Evolutionary conservation across 2,329 filamentous ascomycete genomes (phyloP).

Genomic region (Diaporthe humulicola): DNA sequence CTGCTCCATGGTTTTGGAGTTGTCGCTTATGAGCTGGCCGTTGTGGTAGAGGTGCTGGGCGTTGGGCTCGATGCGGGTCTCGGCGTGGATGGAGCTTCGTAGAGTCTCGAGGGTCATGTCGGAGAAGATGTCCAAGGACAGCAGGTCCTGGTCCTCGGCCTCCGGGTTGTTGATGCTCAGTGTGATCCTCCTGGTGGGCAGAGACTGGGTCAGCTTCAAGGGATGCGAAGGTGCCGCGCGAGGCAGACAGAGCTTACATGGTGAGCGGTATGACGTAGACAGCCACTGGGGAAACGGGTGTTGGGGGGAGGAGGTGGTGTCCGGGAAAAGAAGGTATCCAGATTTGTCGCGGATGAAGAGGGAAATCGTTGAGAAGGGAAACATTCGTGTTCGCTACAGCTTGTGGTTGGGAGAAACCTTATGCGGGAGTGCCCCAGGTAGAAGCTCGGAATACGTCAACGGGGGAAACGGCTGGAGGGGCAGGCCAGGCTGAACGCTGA

Average conservation of each 20-base stretch:
- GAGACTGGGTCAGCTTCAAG: slow-evolving; percentile 38
- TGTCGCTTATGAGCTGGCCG: slow-evolving; percentile 82
- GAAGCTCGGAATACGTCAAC: slow-evolving; percentile 33
- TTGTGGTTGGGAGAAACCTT: slow-evolving; percentile 4
- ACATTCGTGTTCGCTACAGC: background rate
- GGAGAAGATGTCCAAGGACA: slow-evolving; percentile 84
- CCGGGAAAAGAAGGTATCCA: background rate
- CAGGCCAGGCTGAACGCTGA: slow-evolving; percentile 17
- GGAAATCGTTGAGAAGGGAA: background rate
- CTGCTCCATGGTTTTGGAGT: slow-evolving; percentile 84
- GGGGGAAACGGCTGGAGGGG: slow-evolving; percentile 19
- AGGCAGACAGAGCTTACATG: slow-evolving; percentile 2
- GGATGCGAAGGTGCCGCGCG: background rate
- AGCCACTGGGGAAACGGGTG: background rate
- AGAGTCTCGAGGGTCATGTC: slow-evolving; percentile 88
- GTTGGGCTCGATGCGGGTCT: slow-evolving; percentile 78
- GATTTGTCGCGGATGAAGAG: background rate
- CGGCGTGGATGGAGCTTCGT: slow-evolving; percentile 89
- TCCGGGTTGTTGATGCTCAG: slow-evolving; percentile 85
- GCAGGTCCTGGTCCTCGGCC: slow-evolving; percentile 78
- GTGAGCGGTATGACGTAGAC: slow-evolving; percentile 24
- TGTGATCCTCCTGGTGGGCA: slow-evolving; percentile 83
- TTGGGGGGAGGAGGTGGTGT: background rate
- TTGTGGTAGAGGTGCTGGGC: slow-evolving; percentile 93
- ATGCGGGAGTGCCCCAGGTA: slow-evolving; percentile 1